Base-by-base conservation (phyloP, 192 early-diverging fungal species). In the Backusella sp. region DNA sequence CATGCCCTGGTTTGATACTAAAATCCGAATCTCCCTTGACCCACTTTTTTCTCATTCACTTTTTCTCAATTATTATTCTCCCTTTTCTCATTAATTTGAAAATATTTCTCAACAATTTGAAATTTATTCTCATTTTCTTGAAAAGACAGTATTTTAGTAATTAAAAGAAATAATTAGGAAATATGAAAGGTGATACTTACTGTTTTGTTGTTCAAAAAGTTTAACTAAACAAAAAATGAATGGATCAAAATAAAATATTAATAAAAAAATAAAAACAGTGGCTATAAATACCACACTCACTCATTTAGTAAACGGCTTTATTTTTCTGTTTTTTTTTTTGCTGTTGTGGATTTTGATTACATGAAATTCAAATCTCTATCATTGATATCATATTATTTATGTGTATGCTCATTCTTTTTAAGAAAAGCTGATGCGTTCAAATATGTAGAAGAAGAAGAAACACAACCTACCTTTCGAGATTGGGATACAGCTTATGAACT, bases 401-500 rank as follows among this genome's bases (percentile, higher is more conserved):
- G 9, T 12, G 3, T 14, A 26, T 62, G 4, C 26, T 62, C 23
- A 1, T 8, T 62, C 26, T 28, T 62, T 62, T 28, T 28, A 26
- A 62, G 56, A 62, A 23, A 28, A 28, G 7, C 12, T 11, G 12
- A 28, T 62, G 56, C 56, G 4, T 62, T 62, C 28, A 62, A 62
- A 62, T 62, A 62, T 28, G 56, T 62, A 9, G 11, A 62, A 62
- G 23, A 59, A 28, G 21, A 28, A 28, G 11, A 62, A 28, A 49
- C 46, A n/a, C 46, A n/a, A 7, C 56, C 26, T 14, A 62, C 26
- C 23, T 28, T 62, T 23, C 21, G 56, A 28, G 21, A 62, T 12
- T 81, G 79, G 79, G 65, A 75, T 21, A 53, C 23, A 26, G 75
- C 79, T 32, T 77, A 81, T 21, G 14, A 32, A 46, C 42, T 68